Base-by-base conservation (phyloP, 768 basidiomycete genomes). In the Clathrus columnatus region DNA sequence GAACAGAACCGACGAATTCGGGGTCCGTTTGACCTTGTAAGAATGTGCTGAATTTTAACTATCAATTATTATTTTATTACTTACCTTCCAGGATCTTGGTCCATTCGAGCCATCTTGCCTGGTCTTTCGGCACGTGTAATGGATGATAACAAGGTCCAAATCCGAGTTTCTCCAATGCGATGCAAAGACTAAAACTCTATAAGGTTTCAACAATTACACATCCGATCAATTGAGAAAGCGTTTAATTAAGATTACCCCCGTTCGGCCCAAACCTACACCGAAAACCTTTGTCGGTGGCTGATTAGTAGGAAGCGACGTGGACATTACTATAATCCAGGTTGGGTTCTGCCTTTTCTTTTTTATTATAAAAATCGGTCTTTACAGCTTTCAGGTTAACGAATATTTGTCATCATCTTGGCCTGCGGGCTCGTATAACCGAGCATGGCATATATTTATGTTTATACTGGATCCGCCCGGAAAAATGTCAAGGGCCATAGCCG, bases 141-240 rank as follows among this genome's bases (percentile, higher is more conserved):
- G 26, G 14, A 21, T 52, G 51, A 41, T 52, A 52, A n/a, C 30
- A 52, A 10, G 51, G 51, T 36, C 51, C 51, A 23, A 52, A 43
- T 7, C 36, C 36, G 16, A 52, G 20, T 29, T 41, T 52, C 21
- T 52, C 36, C 21, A 52, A 10, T 8, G 51, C 51, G 10, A 14
- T 6, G 21, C 30, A 17, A 14, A 52, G 36, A n/a, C 51, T 52
- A 11, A 29, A n/a, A 11, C 30, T 52, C 51, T 52, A 7, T 2
- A 24, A 26, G 8, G 17, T 14, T 2, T 46, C 23, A 52, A 21
- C 2, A 4, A 21, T n/a, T n/a, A n/a, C n/a, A n/a, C n/a, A n/a
- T n/a, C 18, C 42, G 18, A 16, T 21, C 20, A 51, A 16, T 51
- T 14, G 17, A 30, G 11, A 51, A 51, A n/a, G 51, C n/a, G 10